Percentiles rank a stretch among this genome's conserved stretches.
Conservation (phyloP, 306 rosid species). For the Acacia acuminata region DNA sequence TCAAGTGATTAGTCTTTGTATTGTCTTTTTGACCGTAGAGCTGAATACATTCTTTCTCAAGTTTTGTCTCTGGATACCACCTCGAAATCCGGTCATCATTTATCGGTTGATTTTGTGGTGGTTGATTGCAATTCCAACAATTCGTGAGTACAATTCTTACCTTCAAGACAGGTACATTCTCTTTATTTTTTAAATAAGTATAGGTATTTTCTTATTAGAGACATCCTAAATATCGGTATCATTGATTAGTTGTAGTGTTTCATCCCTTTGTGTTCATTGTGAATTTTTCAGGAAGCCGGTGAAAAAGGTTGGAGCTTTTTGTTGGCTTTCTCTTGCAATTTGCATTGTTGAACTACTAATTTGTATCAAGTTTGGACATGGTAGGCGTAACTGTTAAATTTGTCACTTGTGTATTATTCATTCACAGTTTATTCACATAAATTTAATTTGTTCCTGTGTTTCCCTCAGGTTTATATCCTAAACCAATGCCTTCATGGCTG, state of each 20-base stretch:
- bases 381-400: conserved; percentile 37
- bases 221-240: not conserved
- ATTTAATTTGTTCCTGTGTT: conserved; percentile 12
- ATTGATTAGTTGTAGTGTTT: not conserved
- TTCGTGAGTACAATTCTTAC: conserved; percentile 94
- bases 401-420: not conserved
- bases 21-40: conserved; percentile 90
- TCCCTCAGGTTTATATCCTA: conserved; percentile 80
- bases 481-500: conserved; percentile 88
- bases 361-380: conserved; percentile 94
- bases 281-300: conserved; percentile 68
- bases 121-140: conserved; percentile 96
- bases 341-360: conserved; percentile 95
- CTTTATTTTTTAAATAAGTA: too few species aligned
- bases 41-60: conserved; percentile 96
- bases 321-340: conserved; percentile 98
- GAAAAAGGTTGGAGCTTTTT: conserved; percentile 95
- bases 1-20: conserved; percentile 91
- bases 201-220: not conserved
- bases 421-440: not conserved
- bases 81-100: conserved; percentile 83
- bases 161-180: conserved; percentile 86
- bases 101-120: conserved; percentile 97
- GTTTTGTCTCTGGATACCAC: conserved; percentile 95
- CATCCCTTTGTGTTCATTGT: not conserved